phyloP scores from a whole-genome alignment of 78 protist species.

The Neovahlkampfia damariscottae region DNA sequence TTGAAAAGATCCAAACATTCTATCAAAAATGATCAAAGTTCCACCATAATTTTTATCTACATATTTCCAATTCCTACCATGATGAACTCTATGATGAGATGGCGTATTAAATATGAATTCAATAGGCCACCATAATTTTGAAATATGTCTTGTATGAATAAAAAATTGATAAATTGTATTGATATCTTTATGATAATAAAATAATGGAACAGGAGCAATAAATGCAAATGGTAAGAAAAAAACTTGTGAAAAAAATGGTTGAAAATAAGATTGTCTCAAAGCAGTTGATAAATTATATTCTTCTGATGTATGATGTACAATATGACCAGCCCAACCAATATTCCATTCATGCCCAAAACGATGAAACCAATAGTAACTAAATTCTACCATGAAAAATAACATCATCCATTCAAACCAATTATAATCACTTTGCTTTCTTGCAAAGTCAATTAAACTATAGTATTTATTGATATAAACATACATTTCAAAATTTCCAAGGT shows the following conservation, averaged over 20 bases:
- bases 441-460: too few relatives aligned
- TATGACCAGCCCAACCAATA: conserved; percentile 10
- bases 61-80: conserved; percentile 4
- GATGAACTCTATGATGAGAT: conserved; percentile 13
- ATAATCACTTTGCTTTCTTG: too few relatives aligned
- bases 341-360: neutral
- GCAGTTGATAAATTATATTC: conserved; percentile 17
- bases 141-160: conserved; percentile 9
- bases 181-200: neutral
- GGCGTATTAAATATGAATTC: conserved; percentile 11
- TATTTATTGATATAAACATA: too few relatives aligned
- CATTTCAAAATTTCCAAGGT: too few relatives aligned
- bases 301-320: conserved; percentile 12
- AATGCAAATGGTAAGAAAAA: conserved; percentile 1
- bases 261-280: neutral
- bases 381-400: neutral
- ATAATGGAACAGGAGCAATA: neutral
- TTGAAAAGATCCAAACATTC: conserved; percentile 6
- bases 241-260: neutral
- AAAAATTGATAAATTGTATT: conserved; percentile 6
- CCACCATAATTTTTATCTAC: conserved; percentile 20
- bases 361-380: conserved; percentile 14
- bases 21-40: neutral
- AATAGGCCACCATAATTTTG: neutral
- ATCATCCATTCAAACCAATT: neutral